These are phyloP conservation scores for Bisporella sp. DNA, from an alignment of 2,329 filamentous ascomycete genomes.

Conservation along the genomic window DNA sequence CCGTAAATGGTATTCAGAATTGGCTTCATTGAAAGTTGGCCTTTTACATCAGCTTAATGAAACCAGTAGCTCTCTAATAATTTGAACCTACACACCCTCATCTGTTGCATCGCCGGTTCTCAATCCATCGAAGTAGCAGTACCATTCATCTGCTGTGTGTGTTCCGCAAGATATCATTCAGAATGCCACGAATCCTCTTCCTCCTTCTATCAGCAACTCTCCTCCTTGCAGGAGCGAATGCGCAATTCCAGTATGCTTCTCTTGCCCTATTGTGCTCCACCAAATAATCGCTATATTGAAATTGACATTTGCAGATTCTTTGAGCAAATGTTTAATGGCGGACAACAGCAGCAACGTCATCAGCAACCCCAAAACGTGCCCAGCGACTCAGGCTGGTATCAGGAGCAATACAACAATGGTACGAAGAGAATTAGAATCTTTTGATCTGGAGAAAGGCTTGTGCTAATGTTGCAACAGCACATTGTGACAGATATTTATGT, in stretches of 20 bases:
- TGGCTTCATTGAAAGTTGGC: slow-evolving; percentile 3
- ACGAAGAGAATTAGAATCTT: slow-evolving; percentile 11
- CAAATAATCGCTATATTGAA: not conserved
- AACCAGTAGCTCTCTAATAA: not conserved
- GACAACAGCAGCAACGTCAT: slow-evolving; percentile 40
- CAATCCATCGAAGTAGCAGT: no score
- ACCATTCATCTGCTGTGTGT: no score
- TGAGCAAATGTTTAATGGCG: slow-evolving; percentile 86
- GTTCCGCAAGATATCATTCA: not conserved
- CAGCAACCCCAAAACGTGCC: slow-evolving; percentile 67
- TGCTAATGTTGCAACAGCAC: slow-evolving; percentile 41
- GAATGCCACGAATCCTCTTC: slow-evolving; percentile 21
- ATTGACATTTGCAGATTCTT: slow-evolving; percentile 57
- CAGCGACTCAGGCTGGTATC: slow-evolving; percentile 79
- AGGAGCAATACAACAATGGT: slow-evolving; percentile 62
- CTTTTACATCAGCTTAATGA: not conserved
- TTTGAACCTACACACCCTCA: no score
- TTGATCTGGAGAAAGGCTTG: not conserved
- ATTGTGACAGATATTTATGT: slow-evolving; percentile 90
- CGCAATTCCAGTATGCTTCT: slow-evolving; percentile 63
- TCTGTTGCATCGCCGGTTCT: no score
- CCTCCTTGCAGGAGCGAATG: slow-evolving; percentile 52
- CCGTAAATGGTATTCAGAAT: not conserved
- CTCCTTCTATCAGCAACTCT: slow-evolving; percentile 40
- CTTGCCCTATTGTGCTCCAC: not conserved